Evolutionary conservation across 179 eudicot genomes (phyloP).

Genomic region (Pouteria campechiana): DNA sequence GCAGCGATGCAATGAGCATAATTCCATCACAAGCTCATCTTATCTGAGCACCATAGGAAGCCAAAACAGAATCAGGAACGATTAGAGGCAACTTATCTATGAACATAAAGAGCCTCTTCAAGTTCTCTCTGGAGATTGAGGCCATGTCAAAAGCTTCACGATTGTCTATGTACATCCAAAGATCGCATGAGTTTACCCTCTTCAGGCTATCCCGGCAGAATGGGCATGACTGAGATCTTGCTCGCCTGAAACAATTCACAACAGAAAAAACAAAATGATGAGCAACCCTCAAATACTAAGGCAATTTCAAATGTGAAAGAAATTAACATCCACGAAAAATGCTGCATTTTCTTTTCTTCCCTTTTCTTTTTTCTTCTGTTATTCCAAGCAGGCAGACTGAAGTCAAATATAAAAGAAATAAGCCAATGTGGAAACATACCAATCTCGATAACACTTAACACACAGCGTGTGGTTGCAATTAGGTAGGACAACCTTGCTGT

Average conservation of each 20-base stretch:
- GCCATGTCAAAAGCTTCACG: constrained; percentile 26
- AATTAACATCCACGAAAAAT: no score
- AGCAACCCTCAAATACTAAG: no score
- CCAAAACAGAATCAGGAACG: constrained; percentile 20
- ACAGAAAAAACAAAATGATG: background rate
- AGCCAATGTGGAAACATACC: constrained; percentile 21
- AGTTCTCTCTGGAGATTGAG: constrained; percentile 26
- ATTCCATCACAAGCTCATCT: no score
- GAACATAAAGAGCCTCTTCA: constrained; percentile 39
- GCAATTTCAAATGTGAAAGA: no score
- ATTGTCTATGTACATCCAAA: constrained; percentile 51
- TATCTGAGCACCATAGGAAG: constrained; percentile 25
- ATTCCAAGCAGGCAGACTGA: background rate
- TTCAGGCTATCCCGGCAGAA: constrained; percentile 54
- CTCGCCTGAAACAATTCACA: constrained; percentile 22
- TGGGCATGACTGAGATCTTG: constrained; percentile 57
- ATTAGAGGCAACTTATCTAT: constrained; percentile 45
- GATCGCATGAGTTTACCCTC: constrained; percentile 53
- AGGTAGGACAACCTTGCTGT: constrained; percentile 50
- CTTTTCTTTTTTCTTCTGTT: no score
- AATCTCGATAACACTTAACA: constrained; percentile 46
- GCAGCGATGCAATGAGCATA: no score
- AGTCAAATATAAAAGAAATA: background rate
- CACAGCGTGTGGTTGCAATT: constrained; percentile 51
- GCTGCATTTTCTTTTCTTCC: no score